Evolutionary conservation across 164 flowering plant species (phyloP).

Genomic region (Aristolochia californica): DNA sequence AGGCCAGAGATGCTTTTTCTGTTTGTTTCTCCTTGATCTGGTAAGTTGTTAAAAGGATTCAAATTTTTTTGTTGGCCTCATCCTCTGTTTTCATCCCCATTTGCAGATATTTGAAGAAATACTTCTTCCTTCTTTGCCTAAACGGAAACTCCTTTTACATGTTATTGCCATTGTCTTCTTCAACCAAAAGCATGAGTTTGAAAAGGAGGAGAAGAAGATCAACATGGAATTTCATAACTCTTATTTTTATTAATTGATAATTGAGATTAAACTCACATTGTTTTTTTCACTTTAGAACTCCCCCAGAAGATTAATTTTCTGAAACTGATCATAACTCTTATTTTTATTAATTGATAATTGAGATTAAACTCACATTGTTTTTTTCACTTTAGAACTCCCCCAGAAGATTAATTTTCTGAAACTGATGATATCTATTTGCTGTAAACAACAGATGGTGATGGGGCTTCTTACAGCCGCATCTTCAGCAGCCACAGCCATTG

Average conservation of each 20-base stretch:
- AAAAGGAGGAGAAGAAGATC: too few species aligned
- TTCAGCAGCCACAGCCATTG: constrained; percentile 47
- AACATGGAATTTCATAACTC: neutral
- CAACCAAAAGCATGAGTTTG: too few species aligned
- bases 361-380: too few species aligned
- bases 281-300: too few species aligned
- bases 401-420: neutral
- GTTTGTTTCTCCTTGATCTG: constrained; percentile 43
- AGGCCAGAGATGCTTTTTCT: constrained; percentile 19
- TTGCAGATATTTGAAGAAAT: neutral
- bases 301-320: too few species aligned
- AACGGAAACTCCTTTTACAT: too few species aligned
- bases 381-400: too few species aligned
- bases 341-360: neutral
- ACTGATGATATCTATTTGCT: neutral
- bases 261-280: too few species aligned
- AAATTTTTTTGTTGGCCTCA: neutral
- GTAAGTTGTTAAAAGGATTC: constrained; percentile 19
- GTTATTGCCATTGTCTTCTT: too few species aligned
- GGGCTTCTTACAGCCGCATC: constrained; percentile 31
- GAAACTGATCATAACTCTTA: neutral
- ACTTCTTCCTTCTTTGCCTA: too few species aligned
- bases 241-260: neutral
- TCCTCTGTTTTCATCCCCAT: neutral
- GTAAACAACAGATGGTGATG: constrained; percentile 31